phyloP scores from a whole-genome alignment of 2,329 filamentous ascomycete species.

The Aspergillus quadrilineatus region DNA sequence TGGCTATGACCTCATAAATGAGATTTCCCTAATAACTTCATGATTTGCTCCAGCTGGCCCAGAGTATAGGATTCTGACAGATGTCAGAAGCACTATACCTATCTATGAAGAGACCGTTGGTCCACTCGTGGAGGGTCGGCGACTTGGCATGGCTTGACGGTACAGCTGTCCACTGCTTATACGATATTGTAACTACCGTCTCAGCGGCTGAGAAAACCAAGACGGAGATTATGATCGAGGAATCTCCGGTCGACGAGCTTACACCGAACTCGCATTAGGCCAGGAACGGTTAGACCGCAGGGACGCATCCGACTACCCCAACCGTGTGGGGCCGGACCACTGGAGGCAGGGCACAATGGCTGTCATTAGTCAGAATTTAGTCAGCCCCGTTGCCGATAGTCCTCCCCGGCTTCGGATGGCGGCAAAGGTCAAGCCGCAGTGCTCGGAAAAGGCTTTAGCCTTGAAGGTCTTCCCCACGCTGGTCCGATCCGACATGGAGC shows the following conservation, averaged over 20 bases:
- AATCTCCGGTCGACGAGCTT: not conserved
- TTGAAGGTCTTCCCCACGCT: conserved; percentile 12
- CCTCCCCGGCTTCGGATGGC: conserved; percentile 18
- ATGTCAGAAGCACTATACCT: no score
- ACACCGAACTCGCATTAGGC: not conserved
- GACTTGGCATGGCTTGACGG: no score
- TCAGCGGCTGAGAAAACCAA: no score
- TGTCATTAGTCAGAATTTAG: not conserved
- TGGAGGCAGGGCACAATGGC: not conserved
- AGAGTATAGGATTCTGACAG: no score
- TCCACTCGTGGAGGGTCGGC: no score
- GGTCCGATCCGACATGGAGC: conserved; percentile 22
- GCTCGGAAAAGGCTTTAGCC: not conserved
- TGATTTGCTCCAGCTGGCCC: no score
- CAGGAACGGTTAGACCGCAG: not conserved
- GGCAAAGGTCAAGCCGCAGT: conserved; percentile 13
- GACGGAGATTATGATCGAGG: not conserved
- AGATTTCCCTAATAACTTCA: no score
- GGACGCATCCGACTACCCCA: no score
- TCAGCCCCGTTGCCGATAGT: not conserved
- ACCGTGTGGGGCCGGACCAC: not conserved
- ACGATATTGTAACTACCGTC: no score
- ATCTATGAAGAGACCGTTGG: no score
- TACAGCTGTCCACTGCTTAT: no score
- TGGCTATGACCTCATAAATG: no score